A percentile compares a stretch with the other conserved stretches of the same genome.
Evolutionary conservation across 306 rosid species (phyloP).

Genomic region (Alnus glutinosa): DNA sequence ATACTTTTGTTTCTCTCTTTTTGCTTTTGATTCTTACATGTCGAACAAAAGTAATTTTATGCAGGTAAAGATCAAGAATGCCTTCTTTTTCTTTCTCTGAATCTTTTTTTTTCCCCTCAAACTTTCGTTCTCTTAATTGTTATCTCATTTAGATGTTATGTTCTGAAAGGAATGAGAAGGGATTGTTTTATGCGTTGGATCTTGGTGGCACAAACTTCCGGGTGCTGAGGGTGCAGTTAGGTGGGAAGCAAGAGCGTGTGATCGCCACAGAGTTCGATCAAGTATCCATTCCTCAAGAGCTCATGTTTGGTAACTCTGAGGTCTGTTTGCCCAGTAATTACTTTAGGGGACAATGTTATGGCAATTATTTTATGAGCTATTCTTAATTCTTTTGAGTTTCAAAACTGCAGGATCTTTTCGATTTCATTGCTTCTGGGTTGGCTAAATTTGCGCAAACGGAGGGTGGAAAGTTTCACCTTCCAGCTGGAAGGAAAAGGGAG

Average conservation of each 20-base stretch:
- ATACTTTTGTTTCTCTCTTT: background rate
- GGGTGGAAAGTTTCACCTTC: slow-evolving; percentile 54
- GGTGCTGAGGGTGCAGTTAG: slow-evolving; percentile 82
- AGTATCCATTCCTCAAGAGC: slow-evolving; percentile 72
- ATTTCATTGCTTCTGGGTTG: slow-evolving; percentile 80
- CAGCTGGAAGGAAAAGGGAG: slow-evolving; percentile 63
- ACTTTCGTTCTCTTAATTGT: background rate
- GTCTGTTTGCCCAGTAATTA: slow-evolving; percentile 23
- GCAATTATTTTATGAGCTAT: background rate
- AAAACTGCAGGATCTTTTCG: slow-evolving; percentile 67
- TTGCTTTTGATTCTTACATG: background rate
- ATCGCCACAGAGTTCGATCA: slow-evolving; percentile 75
- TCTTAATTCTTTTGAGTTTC: background rate
- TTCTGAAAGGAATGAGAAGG: slow-evolving; percentile 71
- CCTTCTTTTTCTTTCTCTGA: background rate
- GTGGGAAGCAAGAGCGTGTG: slow-evolving; percentile 74
- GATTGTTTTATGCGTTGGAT: slow-evolving; percentile 91
- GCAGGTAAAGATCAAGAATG: background rate
- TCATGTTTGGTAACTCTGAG: slow-evolving; percentile 76
- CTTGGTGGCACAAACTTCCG: slow-evolving; percentile 95
- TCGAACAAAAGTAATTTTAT: background rate
- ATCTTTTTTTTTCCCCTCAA: background rate
- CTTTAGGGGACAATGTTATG: background rate
- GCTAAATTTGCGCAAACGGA: slow-evolving; percentile 64
- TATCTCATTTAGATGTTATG: background rate